These are phyloP conservation scores for Zoysia japonica DNA, from an alignment of 176 grass and related monocot genomes.

Conservation along the genomic window DNA sequence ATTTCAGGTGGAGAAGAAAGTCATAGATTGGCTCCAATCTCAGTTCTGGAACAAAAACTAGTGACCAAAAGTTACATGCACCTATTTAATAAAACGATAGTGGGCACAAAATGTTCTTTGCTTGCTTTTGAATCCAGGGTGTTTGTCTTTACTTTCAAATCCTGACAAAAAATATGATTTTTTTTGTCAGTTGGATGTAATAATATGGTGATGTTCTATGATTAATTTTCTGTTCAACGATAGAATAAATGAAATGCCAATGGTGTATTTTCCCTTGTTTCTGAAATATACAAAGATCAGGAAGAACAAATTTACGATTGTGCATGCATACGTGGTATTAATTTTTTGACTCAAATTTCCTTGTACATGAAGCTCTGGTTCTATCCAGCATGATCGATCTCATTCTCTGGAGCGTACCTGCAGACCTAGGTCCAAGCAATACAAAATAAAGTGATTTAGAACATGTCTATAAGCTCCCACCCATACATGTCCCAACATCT, in stretches of 20 bases:
- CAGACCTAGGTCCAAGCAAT: no score
- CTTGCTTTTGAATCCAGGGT: not conserved
- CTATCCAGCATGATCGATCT: no score
- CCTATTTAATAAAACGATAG: not conserved
- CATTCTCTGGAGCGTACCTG: no score
- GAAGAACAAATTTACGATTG: no score
- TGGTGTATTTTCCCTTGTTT: no score
- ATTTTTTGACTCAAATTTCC: no score
- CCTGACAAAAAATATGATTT: not conserved
- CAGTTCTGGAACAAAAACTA: constrained; percentile 22
- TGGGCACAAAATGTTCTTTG: not conserved
- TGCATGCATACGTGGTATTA: no score
- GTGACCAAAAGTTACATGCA: not conserved
- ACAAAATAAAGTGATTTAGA: no score
- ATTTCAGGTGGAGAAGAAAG: constrained; percentile 31
- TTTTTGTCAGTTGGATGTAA: not conserved
- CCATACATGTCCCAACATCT: no score
- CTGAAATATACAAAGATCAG: no score
- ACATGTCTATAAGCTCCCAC: no score
- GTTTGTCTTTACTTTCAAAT: not conserved
- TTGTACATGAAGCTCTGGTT: no score
- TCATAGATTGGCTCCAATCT: constrained; percentile 34
- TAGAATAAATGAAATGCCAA: not conserved
- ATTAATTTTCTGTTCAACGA: not conserved
- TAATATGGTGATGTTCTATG: not conserved